These are phyloP conservation scores for Trichoderma harzianum DNA, from an alignment of 2,329 filamentous ascomycete species.

Conservation along the genomic window DNA sequence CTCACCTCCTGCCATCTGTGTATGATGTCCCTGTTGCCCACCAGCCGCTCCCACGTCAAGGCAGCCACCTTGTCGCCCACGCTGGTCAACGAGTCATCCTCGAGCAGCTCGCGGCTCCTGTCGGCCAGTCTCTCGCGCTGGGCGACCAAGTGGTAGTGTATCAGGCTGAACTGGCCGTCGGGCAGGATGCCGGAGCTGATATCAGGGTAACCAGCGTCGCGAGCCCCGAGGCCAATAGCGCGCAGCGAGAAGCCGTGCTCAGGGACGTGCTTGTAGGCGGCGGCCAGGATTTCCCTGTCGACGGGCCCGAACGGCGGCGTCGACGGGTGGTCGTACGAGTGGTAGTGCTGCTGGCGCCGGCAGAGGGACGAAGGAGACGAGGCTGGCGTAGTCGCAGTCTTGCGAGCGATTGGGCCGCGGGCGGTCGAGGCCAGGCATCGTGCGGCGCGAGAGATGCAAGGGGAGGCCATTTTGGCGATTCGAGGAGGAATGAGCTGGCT, in stretches of 20 bases:
- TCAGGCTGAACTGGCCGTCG: conserved; percentile 74
- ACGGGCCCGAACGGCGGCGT: conserved; percentile 61
- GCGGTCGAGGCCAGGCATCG: background rate
- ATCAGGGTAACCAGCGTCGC: conserved; percentile 81
- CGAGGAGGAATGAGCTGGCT: background rate
- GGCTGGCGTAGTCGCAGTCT: background rate
- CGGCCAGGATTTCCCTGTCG: conserved; percentile 74
- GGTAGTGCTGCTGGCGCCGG: conserved; percentile 48
- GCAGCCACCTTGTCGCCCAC: conserved; percentile 64
- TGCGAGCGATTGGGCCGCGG: background rate
- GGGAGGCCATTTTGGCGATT: background rate
- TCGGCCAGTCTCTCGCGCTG: conserved; percentile 59
- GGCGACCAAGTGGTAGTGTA: conserved; percentile 71
- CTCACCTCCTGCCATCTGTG: conserved; percentile 80
- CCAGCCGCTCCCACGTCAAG: conserved; percentile 72
- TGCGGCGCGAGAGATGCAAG: background rate
- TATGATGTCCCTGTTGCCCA: conserved; percentile 69
- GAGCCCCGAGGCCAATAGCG: conserved; percentile 72
- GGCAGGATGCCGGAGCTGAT: conserved; percentile 82
- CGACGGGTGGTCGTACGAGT: conserved; percentile 67
- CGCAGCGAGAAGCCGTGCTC: conserved; percentile 75
- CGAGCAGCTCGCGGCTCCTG: conserved; percentile 39
- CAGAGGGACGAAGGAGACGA: background rate
- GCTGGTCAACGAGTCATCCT: conserved; percentile 37
- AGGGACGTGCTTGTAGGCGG: conserved; percentile 77